A percentile compares a stretch with the other conserved stretches of the same genome.
Evolutionary conservation across 345 rosid species (phyloP).

Genomic region (Trapa bicornis): DNA sequence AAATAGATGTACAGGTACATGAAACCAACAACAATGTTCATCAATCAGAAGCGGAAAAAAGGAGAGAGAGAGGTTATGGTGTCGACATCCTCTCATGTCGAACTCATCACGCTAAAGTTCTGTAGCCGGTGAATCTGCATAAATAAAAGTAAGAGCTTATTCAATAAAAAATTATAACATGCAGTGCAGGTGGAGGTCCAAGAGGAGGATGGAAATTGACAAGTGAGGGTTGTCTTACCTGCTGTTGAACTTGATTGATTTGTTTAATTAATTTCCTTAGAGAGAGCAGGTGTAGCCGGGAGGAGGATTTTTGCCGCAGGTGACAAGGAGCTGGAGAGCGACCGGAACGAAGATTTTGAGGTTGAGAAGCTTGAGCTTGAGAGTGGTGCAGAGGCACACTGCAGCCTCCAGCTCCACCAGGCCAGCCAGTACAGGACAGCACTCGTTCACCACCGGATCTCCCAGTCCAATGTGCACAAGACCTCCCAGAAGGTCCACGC

Average conservation of each 20-base stretch:
- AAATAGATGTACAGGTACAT: constrained; percentile 21
- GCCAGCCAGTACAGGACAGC: constrained; percentile 75
- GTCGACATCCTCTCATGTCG: constrained; percentile 15
- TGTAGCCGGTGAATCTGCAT: constrained; percentile 21
- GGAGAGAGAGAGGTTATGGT: neutral
- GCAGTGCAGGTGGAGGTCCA: too few relatives aligned
- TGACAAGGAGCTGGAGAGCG: constrained; percentile 84
- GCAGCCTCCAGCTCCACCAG: constrained; percentile 83
- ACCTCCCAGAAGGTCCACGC: constrained; percentile 87
- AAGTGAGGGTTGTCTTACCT: neutral
- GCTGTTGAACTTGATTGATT: neutral
- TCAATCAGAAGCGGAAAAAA: neutral
- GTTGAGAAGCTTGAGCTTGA: constrained; percentile 74
- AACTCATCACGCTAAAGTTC: constrained; percentile 8
- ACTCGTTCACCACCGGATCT: constrained; percentile 62
- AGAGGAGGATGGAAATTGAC: neutral
- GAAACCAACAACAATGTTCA: constrained; percentile 12
- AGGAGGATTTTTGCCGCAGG: constrained; percentile 95
- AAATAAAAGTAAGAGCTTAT: too few relatives aligned
- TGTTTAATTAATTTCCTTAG: constrained; percentile 10
- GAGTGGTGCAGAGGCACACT: constrained; percentile 81
- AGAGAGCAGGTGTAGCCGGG: constrained; percentile 90
- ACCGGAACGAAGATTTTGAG: constrained; percentile 70
- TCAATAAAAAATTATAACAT: too few relatives aligned
- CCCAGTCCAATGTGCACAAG: constrained; percentile 65